Base-by-base conservation (phyloP, 2,329 filamentous ascomycete species). In the Colletotrichum liriopes region DNA sequence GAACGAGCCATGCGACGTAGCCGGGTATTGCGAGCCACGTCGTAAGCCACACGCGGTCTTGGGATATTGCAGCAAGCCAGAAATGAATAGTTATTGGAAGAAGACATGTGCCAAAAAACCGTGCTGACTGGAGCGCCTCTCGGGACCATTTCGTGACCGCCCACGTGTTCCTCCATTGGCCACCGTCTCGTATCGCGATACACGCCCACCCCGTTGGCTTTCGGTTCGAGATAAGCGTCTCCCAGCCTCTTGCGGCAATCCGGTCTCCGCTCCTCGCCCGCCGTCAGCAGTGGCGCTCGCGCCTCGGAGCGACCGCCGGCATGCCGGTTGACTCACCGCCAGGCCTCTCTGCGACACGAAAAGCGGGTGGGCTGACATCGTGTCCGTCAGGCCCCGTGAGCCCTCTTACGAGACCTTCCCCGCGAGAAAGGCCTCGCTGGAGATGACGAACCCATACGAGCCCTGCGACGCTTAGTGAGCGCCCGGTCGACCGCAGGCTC, bases 381-480 rank as follows among this genome's bases (percentile, higher is more conserved):
- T 56, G n/a, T 39, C 16, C 8, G 18, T 2, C 41, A 43, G 41
- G 16, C 41, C 29, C 11, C 18, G 37, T 37, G 6, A 23, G n/a
- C 8, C 49, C 29, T 26, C 14, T 63, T 26, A 69, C 39, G 51
- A 64, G n/a, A 26, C 61, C n/a, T 35, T 72, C 43, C 61, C 71
- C 18, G 71, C 62, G 51, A 62, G 35, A 16, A 73, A 71, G 3
- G 55, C 39, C 37, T 60, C 63, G 58, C 61, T 71, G 29, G 59
- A 52, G 18, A 60, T 54, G 58, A 73, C 68, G 8, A 73, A 73
- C 6, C 71, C 71, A 23, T 72, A 72, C 39, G 61, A 72, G 43
- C 56, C 68, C 71, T 73, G 55, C 5, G 12, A 39, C 11, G 49
- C 41, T 61, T 41, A 66, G 56, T 63, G 58, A 62, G 55, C 51